Percentiles rank a stretch among this genome's conserved stretches.
phyloP scores from a whole-genome alignment of 176 grass and related monocot species.

The Chloris gayana region DNA sequence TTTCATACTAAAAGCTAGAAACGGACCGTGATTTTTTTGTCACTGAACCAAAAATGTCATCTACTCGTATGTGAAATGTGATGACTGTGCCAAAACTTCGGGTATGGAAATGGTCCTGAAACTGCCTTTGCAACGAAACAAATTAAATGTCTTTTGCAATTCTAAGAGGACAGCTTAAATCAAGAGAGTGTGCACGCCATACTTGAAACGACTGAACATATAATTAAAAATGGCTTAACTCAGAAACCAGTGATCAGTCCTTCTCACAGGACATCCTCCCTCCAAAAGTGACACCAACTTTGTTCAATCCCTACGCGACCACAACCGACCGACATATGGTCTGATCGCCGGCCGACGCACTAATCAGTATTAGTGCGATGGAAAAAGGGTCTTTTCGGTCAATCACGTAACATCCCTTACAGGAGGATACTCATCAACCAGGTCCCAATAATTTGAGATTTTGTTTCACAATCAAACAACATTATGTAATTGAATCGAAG shows the following conservation, averaged over 20 bases:
- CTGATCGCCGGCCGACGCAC: conserved; percentile 20
- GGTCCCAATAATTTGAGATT: background rate
- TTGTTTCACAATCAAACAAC: background rate
- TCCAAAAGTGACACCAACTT: conserved; percentile 43
- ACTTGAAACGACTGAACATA: background rate
- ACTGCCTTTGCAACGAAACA: background rate
- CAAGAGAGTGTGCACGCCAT: background rate
- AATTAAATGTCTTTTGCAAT: background rate
- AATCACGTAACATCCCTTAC: background rate
- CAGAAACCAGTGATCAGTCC: conserved; percentile 24
- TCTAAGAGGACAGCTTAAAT: background rate
- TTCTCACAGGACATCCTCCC: conserved; percentile 19
- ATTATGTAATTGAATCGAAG: background rate
- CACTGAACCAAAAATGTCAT: background rate
- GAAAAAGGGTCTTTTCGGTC: background rate
- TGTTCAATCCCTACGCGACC: conserved; percentile 45
- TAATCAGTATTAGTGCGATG: conserved; percentile 17
- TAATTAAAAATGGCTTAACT: background rate
- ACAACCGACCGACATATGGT: conserved; percentile 21
- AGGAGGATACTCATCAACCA: background rate
- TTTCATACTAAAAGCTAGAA: background rate
- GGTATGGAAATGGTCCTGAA: background rate
- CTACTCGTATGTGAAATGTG: background rate
- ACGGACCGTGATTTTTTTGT: background rate
- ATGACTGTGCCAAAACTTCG: background rate